Evolutionary conservation across 2,329 filamentous ascomycete species (phyloP).

Genomic region (Hypoxylon sp.): DNA sequence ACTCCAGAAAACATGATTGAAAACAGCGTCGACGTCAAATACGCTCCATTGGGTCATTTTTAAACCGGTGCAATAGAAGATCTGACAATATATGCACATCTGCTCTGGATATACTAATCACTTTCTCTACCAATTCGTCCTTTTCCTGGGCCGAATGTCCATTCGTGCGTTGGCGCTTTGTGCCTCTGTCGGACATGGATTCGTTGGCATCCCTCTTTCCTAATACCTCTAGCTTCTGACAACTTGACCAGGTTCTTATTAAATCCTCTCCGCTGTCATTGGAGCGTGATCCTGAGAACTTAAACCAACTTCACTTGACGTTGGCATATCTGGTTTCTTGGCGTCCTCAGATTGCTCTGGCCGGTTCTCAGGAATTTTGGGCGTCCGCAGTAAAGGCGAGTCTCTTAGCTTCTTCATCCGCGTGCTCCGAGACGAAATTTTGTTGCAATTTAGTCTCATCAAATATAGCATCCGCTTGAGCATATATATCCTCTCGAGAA

Average conservation of each 20-base stretch:
- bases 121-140: slow-evolving; percentile 7
- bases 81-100: slow-evolving; percentile 32
- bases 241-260: not conserved
- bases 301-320: not conserved
- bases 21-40: slow-evolving; percentile 27
- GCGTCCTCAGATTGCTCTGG: not conserved
- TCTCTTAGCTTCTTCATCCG: not conserved
- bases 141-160: not conserved
- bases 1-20: slow-evolving; percentile 33
- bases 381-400: not conserved
- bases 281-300: not conserved
- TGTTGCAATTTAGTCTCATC: not conserved
- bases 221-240: not conserved
- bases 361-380: not conserved
- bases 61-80: slow-evolving; percentile 32
- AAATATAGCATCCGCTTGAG: not conserved
- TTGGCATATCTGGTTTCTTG: not conserved
- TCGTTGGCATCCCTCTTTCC: slow-evolving; percentile 3
- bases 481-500: not conserved
- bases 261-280: not conserved
- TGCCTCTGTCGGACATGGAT: slow-evolving; percentile 3
- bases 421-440: not conserved
- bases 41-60: slow-evolving; percentile 28
- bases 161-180: slow-evolving; percentile 17
- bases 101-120: slow-evolving; percentile 20